Evolutionary conservation across 768 basidiomycete genomes (phyloP), one percentile per base, ranked within the genome.

Genomic region (Russula compacta): DNA sequence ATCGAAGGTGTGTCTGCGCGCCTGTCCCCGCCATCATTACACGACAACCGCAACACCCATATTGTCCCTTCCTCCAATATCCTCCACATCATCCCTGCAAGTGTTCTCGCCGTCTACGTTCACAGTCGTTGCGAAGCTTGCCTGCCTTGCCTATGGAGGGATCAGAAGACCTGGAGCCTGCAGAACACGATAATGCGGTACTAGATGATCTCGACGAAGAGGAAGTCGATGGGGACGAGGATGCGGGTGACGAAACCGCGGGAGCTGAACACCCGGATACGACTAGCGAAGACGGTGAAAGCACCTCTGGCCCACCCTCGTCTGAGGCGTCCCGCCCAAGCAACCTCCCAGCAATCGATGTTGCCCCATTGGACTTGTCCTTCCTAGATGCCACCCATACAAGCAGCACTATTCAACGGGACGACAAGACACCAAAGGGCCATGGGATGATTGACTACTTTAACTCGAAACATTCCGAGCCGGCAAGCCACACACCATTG

Each of bases 131-230:
- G 44, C 64, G 59, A 19, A 66, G 64, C 35, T 50, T 66, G 57
- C 66, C 66, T 21, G 60, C 64, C 14, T 39, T 66, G 38, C 66
- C 60, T n/a, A 61, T 35, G 50, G 71, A 73, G 56, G 77, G 75
- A 38, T 68, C 70, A 29, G 74, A 71, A 33, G 72, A 72, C 21
- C 69, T 62, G 44, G 67, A 66, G 38, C 72, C 71, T 40, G 76
- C 73, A 4, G 74, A 73, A n/a, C 68, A 69, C 36, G 73, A 71
- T 2, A 75, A 75, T 3, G 72, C 67, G 14, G 76, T 77, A 44
- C 68, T 73, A 11, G 75, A 71, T 32, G 70, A 72, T 48, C 39
- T 63, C 10, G 67, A 64, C 10, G 71, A 70, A 46, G 74, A 76
- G 33, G 71, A 72, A 8, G n/a, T n/a, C n/a, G n/a, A n/a, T n/a